Evolutionary conservation across 208 protist species (phyloP).

Genomic region (Leishmania gerbilli): DNA sequence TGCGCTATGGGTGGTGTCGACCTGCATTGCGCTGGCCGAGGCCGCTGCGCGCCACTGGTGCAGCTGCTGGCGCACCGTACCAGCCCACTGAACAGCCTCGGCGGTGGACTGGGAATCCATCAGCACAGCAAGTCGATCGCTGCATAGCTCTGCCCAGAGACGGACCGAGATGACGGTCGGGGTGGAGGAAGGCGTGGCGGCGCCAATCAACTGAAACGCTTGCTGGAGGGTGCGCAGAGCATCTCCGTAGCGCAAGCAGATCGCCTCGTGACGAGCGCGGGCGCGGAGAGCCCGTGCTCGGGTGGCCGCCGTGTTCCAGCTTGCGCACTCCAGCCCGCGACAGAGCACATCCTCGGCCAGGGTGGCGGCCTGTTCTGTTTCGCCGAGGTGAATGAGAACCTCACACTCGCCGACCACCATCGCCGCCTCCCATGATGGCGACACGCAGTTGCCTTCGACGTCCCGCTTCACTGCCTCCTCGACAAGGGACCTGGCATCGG

Average conservation of each 20-base stretch:
- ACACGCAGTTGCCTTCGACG: neutral
- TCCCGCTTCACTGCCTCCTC: slow-evolving; percentile 11
- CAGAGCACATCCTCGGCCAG: slow-evolving; percentile 31
- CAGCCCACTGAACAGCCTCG: slow-evolving; percentile 19
- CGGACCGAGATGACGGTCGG: slow-evolving; percentile 5
- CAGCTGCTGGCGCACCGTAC: slow-evolving; percentile 14
- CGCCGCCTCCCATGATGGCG: slow-evolving; percentile 27
- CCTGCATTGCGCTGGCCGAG: neutral
- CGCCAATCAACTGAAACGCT: slow-evolving; percentile 8
- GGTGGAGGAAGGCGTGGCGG: neutral
- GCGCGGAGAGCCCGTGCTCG: slow-evolving; percentile 9
- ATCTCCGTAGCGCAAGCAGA: slow-evolving; percentile 14
- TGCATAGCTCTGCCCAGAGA: slow-evolving; percentile 22
- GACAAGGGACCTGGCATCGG: slow-evolving; percentile 1
- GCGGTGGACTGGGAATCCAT: neutral
- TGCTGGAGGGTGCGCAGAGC: slow-evolving; percentile 20
- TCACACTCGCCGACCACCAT: slow-evolving; percentile 56
- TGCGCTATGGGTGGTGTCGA: slow-evolving; percentile 1
- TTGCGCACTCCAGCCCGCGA: slow-evolving; percentile 16
- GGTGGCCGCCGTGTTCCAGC: neutral
- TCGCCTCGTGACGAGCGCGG: slow-evolving; percentile 8
- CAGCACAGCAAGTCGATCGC: slow-evolving; percentile 11
- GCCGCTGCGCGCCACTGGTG: slow-evolving; percentile 8
- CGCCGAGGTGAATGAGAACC: slow-evolving; percentile 36
- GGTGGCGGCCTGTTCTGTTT: slow-evolving; percentile 40